phyloP scores from a whole-genome alignment of 208 protist genomes.

The Leishmania lainsoni region DNA sequence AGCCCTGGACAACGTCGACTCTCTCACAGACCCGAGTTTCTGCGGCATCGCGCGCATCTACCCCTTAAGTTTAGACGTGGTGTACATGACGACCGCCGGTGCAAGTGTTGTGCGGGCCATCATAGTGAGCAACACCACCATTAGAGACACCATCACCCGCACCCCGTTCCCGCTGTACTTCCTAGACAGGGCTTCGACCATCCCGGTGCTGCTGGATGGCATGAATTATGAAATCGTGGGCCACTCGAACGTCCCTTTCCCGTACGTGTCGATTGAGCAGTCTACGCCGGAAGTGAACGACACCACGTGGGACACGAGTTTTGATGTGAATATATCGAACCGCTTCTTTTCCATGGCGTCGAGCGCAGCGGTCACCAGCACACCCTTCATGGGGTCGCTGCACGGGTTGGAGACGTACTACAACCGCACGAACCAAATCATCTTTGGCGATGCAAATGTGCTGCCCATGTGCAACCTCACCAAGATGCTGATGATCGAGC shows the following conservation, averaged over 20 bases:
- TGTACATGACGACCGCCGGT: slow-evolving; percentile 47
- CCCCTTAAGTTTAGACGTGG: slow-evolving; percentile 36
- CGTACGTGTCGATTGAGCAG: slow-evolving; percentile 22
- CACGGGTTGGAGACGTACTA: slow-evolving; percentile 48
- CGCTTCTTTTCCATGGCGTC: slow-evolving; percentile 1
- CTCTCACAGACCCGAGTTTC: slow-evolving; percentile 27
- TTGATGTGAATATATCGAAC: slow-evolving; percentile 34
- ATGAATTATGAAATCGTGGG: slow-evolving; percentile 32
- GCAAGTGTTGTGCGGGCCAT: slow-evolving; percentile 40
- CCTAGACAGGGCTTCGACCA: slow-evolving; percentile 26
- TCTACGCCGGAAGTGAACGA: slow-evolving; percentile 25
- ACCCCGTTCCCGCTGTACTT: slow-evolving; percentile 58
- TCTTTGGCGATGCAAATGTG: slow-evolving; percentile 57
- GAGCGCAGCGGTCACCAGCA: slow-evolving; percentile 15
- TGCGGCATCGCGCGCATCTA: slow-evolving; percentile 47
- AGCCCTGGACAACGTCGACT: slow-evolving; percentile 18
- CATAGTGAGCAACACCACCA: slow-evolving; percentile 34
- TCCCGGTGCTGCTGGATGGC: slow-evolving; percentile 31
- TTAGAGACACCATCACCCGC: slow-evolving; percentile 24
- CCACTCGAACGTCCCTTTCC: slow-evolving; percentile 28
- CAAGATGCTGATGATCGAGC: slow-evolving; percentile 37
- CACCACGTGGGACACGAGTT: slow-evolving; percentile 39
- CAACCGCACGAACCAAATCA: slow-evolving; percentile 49
- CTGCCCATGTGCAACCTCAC: slow-evolving; percentile 58
- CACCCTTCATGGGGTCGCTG: slow-evolving; percentile 28